These are phyloP conservation scores for Coemansia sp. DNA, from an alignment of 192 early-diverging fungal genomes.

Conservation along the genomic window DNA sequence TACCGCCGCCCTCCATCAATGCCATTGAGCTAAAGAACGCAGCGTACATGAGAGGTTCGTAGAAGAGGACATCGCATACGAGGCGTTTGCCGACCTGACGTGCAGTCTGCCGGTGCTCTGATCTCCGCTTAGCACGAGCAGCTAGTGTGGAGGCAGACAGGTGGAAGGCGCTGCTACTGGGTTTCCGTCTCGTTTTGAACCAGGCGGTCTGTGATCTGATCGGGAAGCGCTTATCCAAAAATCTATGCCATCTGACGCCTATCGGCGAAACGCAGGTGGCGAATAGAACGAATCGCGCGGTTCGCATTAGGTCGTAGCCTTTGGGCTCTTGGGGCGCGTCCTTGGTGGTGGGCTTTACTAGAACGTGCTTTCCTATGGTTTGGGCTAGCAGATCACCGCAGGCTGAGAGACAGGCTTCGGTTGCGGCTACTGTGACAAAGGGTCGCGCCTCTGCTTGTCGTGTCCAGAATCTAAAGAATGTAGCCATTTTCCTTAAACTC, in stretches of 20 bases:
- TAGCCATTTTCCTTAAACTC: slow-evolving; percentile 30
- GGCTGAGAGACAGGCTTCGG: slow-evolving; percentile 52
- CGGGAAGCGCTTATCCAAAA: slow-evolving; percentile 50
- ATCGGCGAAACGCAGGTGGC: slow-evolving; percentile 49
- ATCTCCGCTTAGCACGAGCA: slow-evolving; percentile 26
- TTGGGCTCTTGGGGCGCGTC: neutral
- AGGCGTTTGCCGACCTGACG: slow-evolving; percentile 51
- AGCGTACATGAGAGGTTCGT: slow-evolving; percentile 50
- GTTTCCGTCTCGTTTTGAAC: slow-evolving; percentile 40
- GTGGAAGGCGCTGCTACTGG: slow-evolving; percentile 3
- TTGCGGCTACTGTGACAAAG: slow-evolving; percentile 51
- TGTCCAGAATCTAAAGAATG: slow-evolving; percentile 57
- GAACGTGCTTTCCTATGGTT: slow-evolving; percentile 37
- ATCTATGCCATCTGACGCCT: slow-evolving; percentile 55
- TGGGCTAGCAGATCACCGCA: slow-evolving; percentile 57
- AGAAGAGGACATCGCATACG: slow-evolving; percentile 38
- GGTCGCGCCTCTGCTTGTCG: slow-evolving; percentile 55
- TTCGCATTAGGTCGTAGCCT: slow-evolving; percentile 47
- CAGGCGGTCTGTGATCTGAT: slow-evolving; percentile 50
- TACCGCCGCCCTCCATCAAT: slow-evolving; percentile 43
- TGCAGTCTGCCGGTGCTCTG: slow-evolving; percentile 33
- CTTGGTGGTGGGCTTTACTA: slow-evolving; percentile 8
- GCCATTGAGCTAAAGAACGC: slow-evolving; percentile 55
- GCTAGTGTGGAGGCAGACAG: slow-evolving; percentile 14
- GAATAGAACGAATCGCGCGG: slow-evolving; percentile 49